Percentiles rank a stretch among this genome's conserved stretches.
Evolutionary conservation across 129 eudicot genomes (phyloP).

Genomic region (Silybum marianum): DNA sequence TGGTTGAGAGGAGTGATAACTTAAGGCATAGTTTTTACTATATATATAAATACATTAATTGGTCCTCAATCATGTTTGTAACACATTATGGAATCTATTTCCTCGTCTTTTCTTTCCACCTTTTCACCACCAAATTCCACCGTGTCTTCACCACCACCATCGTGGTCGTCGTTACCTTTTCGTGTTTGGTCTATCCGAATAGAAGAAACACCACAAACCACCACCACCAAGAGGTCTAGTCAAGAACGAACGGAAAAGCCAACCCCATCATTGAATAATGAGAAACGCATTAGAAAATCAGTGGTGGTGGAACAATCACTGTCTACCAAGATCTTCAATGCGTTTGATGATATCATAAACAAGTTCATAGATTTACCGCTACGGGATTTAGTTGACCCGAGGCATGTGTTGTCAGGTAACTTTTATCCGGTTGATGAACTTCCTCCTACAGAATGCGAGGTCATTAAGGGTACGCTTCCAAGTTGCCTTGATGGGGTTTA

Average conservation of each 20-base stretch:
- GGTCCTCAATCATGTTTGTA: neutral
- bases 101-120: neutral
- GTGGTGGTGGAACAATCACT: neutral
- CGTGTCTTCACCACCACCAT: neutral
- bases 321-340: neutral
- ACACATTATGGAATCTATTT: neutral
- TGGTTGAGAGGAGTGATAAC: too few species aligned
- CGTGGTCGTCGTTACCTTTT: too few species aligned
- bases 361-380: neutral
- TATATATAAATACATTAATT: neutral
- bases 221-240: neutral
- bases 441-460: slow-evolving; percentile 17
- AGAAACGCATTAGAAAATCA: neutral
- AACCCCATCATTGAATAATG: neutral
- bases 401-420: slow-evolving; percentile 6
- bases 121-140: neutral
- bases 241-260: neutral
- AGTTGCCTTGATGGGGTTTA: slow-evolving; percentile 49
- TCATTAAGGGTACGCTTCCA: slow-evolving; percentile 8
- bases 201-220: neutral
- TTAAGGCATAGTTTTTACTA: neutral
- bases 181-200: neutral
- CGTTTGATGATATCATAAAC: neutral
- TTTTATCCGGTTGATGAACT: slow-evolving; percentile 20
- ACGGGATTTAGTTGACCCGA: neutral